These are phyloP conservation scores for Yamadazyma dendronema DNA, from an alignment of 1,139 yeast species.

Conservation along the genomic window DNA sequence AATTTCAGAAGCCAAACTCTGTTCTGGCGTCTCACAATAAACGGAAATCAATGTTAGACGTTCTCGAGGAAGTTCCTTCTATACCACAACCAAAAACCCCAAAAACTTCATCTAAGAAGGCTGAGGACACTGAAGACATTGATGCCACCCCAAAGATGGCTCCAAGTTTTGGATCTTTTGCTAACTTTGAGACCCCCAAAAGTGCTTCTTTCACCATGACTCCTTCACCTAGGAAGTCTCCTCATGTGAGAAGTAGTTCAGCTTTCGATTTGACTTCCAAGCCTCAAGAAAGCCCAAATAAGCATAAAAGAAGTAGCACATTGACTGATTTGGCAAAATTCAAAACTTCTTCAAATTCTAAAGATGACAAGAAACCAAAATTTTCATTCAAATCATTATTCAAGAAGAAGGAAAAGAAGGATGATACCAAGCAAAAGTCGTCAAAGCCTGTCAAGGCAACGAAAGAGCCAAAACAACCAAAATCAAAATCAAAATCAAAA, in stretches of 20 bases:
- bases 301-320: conserved; percentile 29
- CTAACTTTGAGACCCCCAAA: conserved; percentile 5
- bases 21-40: background rate
- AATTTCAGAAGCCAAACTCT: background rate
- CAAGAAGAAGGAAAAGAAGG: conserved; percentile 18
- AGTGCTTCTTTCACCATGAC: conserved; percentile 6
- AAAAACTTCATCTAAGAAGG: background rate
- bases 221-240: conserved; percentile 22
- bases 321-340: conserved; percentile 21
- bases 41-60: conserved; percentile 5
- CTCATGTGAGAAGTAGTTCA: conserved; percentile 32
- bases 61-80: conserved; percentile 6
- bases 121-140: background rate
- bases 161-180: conserved; percentile 7
- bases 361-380: conserved; percentile 26
- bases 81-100: background rate
- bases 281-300: conserved; percentile 13
- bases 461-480: conserved; percentile 5
- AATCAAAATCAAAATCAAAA: conserved; percentile 2
- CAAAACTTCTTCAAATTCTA: conserved; percentile 8
- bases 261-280: conserved; percentile 23
- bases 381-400: conserved; percentile 43
- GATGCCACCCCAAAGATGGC: conserved; percentile 5
- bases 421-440: background rate
- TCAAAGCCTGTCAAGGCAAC: conserved; percentile 3